Base-by-base conservation (phyloP, 176 grass and related monocot genomes). In the Hordeum marinum region DNA sequence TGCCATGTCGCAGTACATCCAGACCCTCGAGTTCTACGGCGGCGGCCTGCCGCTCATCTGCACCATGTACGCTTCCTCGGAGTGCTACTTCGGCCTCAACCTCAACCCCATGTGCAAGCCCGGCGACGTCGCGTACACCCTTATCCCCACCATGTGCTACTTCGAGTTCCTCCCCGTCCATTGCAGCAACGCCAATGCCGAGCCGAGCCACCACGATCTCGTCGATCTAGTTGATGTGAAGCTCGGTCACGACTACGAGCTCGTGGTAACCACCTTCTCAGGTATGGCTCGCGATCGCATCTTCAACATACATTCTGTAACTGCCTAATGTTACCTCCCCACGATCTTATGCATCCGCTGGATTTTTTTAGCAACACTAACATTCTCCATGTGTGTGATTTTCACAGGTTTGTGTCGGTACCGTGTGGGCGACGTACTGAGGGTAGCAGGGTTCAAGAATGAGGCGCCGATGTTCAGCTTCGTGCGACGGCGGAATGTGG, bases 1-100 rank as follows among this genome's bases (percentile, higher is more conserved):
- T 14, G 87, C 96, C 14, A 98, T 98, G 96, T 89, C 96, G n/a
- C 93, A 98, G 88, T 98, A 98, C 89, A 98, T 98, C 60, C 91
- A 91, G 9, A 98, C 86, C 25, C 96, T 98, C 0, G 93, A 94
- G 43, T 95, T 92, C 89, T 98, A 98, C 76, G 89, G 96, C 20
- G 88, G 75, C 9, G 75, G 89, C 12, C 79, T 98, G 73, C 96
- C 96, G 32, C 80, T 98, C n/a, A 82, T 89, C 72, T 98, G 96
- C 89, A 98, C 96, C 68, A 98, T 98, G 93, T 98, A 98, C 76
- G 96, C 89, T 9, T 98, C 96, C 0, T 98, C 96, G 0, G 96
- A 98, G 81, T 98, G 96, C 50, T 98, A 95, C 83, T 95, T 98
- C 64, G 96, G 96, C 13, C 90, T 98, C 69, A 98, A 98, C 76